Evolutionary conservation across 2,329 filamentous ascomycete species (phyloP).

Genomic region (Talaromyces sp.): DNA sequence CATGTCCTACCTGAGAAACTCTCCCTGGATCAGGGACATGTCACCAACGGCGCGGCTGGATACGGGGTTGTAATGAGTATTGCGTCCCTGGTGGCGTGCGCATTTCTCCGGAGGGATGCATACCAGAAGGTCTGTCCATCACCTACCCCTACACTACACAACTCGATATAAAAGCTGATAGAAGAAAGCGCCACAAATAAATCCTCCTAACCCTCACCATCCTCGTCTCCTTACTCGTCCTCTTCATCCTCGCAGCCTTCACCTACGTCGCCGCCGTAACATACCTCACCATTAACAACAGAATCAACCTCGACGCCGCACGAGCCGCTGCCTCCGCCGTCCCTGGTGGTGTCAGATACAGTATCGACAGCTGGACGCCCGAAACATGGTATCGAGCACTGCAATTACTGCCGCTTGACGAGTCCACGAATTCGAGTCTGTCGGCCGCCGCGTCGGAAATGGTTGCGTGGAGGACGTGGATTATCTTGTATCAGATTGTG

Average conservation of each 20-base stretch:
- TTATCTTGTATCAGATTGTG: slow-evolving; percentile 1
- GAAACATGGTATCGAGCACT: slow-evolving; percentile 19
- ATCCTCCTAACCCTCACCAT: slow-evolving; percentile 9
- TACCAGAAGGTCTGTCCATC: neutral
- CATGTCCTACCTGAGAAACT: slow-evolving; percentile 18
- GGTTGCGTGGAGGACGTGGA: slow-evolving; percentile 15
- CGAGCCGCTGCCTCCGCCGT: neutral
- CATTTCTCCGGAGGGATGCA: slow-evolving; percentile 1
- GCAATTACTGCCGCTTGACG: slow-evolving; percentile 5
- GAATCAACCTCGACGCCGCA: slow-evolving; percentile 8
- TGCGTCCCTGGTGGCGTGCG: neutral
- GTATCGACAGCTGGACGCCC: slow-evolving; percentile 17
- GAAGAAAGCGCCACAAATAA: slow-evolving; percentile 2
- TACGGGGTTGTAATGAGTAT: slow-evolving; percentile 16
- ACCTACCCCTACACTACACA: too few species aligned
- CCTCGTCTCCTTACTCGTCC: neutral
- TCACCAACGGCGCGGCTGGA: slow-evolving; percentile 15
- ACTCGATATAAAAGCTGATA: neutral
- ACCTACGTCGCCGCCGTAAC: slow-evolving; percentile 15
- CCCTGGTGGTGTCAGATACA: neutral
- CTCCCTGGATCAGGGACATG: slow-evolving; percentile 16
- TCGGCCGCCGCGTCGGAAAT: slow-evolving; percentile 9
- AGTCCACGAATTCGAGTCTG: neutral
- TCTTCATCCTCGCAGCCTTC: slow-evolving; percentile 9
- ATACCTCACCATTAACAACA: slow-evolving; percentile 7